Evolutionary conservation across 108 stramenopile genomes (phyloP).

Genomic region (Bacterosira constricta): DNA sequence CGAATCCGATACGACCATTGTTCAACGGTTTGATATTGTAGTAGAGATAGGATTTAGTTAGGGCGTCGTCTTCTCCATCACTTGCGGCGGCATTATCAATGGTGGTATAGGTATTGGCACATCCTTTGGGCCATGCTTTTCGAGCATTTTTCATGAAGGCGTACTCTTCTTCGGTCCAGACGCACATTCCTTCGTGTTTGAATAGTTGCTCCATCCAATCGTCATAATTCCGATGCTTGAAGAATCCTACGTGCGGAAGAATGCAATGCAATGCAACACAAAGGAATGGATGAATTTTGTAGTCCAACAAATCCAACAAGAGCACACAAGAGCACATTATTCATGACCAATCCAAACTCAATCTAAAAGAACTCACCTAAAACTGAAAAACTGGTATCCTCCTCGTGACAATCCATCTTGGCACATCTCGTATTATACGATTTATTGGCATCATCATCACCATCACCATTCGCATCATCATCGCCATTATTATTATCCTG

Average conservation of each 20-base stretch:
- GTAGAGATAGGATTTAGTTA: no score
- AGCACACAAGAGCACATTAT: neutral
- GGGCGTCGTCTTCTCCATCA: no score
- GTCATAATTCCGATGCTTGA: constrained; percentile 56
- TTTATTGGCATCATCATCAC: neutral
- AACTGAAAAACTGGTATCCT: constrained; percentile 47
- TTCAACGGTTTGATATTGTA: constrained; percentile 59
- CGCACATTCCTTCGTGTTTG: constrained; percentile 65
- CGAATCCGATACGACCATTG: constrained; percentile 47
- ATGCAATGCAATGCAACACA: no score
- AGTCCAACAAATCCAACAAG: neutral
- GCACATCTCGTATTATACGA: constrained; percentile 42
- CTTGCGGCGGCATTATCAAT: neutral
- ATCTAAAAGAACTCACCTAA: constrained; percentile 43
- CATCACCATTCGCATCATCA: no score
- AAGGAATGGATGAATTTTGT: neutral
- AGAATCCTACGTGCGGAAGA: no score
- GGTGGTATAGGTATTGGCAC: constrained; percentile 18
- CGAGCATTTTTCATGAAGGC: constrained; percentile 51
- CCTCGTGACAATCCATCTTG: constrained; percentile 69
- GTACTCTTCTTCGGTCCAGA: constrained; percentile 63
- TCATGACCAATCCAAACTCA: no score
- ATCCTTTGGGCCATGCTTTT: constrained; percentile 47
- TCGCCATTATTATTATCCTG: neutral
- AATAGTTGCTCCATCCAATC: constrained; percentile 71